Conservation (phyloP, 2,329 filamentous ascomycete species). For the Westerdykella aurantiaca region DNA sequence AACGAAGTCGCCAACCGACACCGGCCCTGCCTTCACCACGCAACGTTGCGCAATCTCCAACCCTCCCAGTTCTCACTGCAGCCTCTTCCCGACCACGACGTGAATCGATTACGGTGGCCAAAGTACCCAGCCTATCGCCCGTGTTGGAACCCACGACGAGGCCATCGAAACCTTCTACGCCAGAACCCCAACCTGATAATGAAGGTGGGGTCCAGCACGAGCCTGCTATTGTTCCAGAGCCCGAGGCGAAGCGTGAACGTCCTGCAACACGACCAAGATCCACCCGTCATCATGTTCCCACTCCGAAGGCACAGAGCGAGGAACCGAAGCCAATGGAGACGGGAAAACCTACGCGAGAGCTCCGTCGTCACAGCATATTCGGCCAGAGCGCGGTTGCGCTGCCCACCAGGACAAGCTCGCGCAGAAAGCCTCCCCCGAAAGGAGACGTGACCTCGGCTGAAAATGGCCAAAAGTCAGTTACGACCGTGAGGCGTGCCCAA, state of each 20-base stretch:
- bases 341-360: conserved; percentile 30
- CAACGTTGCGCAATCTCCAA: not conserved
- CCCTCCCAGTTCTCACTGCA: conserved; percentile 15
- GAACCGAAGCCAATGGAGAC: conserved; percentile 41
- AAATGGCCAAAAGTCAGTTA: conserved; percentile 58
- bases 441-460: conserved; percentile 61
- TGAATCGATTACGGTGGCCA: conserved; percentile 26
- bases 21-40: conserved; percentile 10
- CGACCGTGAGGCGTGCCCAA: conserved; percentile 62
- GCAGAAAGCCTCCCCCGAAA: conserved; percentile 67
- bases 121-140: conserved; percentile 19
- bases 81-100: conserved; percentile 31
- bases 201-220: not conserved
- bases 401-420: conserved; percentile 41
- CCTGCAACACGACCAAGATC: conserved; percentile 30
- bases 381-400: conserved; percentile 33
- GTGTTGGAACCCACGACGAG: conserved; percentile 12
- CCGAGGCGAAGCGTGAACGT: conserved; percentile 1
- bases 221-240: conserved; percentile 8
- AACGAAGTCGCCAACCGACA: conserved; percentile 10
- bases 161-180: conserved; percentile 14
- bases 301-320: conserved; percentile 44
- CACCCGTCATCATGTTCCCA: conserved; percentile 35
- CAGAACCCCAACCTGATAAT: conserved; percentile 3
- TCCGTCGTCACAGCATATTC: conserved; percentile 44